phyloP scores from a whole-genome alignment of 805 yeast species.

The Helenozyma baotianmanensis region DNA sequence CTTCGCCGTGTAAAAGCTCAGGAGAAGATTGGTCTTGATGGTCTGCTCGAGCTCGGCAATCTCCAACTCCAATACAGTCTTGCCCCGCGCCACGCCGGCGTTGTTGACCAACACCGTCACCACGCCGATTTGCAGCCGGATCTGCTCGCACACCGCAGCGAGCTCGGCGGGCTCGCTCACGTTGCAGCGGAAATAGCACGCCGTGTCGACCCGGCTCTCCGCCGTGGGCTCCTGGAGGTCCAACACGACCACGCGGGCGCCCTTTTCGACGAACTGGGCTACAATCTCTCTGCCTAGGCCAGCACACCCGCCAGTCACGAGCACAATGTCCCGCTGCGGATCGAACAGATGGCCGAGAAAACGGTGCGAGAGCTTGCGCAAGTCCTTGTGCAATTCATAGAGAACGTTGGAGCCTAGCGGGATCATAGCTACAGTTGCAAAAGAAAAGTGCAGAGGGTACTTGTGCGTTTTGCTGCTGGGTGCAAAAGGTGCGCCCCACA shows the following conservation, averaged over 20 bases:
- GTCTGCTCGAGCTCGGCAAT: constrained; percentile 58
- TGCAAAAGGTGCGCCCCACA: too few species aligned
- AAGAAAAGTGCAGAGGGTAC: too few species aligned
- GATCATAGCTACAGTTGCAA: too few species aligned
- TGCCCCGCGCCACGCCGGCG: constrained; percentile 72
- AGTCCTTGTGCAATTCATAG: constrained; percentile 14
- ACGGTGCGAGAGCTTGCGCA: constrained; percentile 1
- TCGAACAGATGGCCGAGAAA: constrained; percentile 52
- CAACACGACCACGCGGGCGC: constrained; percentile 57
- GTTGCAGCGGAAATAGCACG: constrained; percentile 63
- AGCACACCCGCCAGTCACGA: constrained; percentile 79
- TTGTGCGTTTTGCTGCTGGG: too few species aligned
- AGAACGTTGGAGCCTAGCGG: too few species aligned
- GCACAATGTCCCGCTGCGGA: constrained; percentile 52
- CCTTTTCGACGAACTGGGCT: constrained; percentile 34
- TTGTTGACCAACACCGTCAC: constrained; percentile 76
- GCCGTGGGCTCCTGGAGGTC: constrained; percentile 49
- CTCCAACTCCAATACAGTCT: constrained; percentile 48
- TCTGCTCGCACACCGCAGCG: constrained; percentile 29
- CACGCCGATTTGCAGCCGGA: constrained; percentile 48
- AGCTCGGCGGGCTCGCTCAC: constrained; percentile 53
- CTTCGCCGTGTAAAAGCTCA: constrained; percentile 67
- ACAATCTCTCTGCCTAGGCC: constrained; percentile 76
- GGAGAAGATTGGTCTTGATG: constrained; percentile 62
- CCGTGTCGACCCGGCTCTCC: constrained; percentile 33